Evolutionary conservation across 2,329 filamentous ascomycete species (phyloP).

Genomic region (Aspergillus ustus): DNA sequence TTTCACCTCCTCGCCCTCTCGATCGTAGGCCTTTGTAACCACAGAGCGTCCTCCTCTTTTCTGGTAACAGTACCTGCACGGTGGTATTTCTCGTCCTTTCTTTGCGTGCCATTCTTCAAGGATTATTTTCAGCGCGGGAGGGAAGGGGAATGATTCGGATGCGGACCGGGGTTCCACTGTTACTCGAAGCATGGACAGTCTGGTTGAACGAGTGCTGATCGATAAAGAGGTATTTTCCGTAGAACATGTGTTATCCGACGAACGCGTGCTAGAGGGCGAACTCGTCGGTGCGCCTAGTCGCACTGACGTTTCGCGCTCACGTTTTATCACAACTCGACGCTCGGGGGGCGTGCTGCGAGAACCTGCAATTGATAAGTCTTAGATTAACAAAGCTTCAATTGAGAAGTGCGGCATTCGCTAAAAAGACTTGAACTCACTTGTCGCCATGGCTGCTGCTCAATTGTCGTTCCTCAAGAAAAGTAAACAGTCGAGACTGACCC

Average conservation of each 20-base stretch:
- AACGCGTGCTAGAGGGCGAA: not conserved
- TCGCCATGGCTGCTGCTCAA: not conserved
- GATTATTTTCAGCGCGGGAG: conserved; percentile 10
- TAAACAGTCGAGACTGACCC: not conserved
- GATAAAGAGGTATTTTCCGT: not conserved
- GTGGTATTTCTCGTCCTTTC: conserved; percentile 9
- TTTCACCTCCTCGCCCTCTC: conserved; percentile 17
- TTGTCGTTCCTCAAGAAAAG: not conserved
- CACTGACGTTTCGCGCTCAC: not conserved
- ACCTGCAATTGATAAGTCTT: not conserved
- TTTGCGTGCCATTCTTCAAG: conserved; percentile 21
- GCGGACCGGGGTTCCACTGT: not conserved
- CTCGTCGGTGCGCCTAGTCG: not conserved
- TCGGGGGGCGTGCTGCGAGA: no score
- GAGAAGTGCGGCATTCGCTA: not conserved
- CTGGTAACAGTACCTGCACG: conserved; percentile 3
- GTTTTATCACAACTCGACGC: not conserved
- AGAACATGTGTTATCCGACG: not conserved
- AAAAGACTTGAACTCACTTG: not conserved
- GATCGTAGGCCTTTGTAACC: conserved; percentile 21
- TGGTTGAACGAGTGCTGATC: not conserved
- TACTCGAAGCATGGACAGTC: not conserved
- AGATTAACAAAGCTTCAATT: not conserved
- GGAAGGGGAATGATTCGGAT: conserved; percentile 8
- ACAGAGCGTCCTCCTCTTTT: not conserved